Conservation (phyloP, 148 eudicot genomes). For the Chenopodium quinoa region DNA sequence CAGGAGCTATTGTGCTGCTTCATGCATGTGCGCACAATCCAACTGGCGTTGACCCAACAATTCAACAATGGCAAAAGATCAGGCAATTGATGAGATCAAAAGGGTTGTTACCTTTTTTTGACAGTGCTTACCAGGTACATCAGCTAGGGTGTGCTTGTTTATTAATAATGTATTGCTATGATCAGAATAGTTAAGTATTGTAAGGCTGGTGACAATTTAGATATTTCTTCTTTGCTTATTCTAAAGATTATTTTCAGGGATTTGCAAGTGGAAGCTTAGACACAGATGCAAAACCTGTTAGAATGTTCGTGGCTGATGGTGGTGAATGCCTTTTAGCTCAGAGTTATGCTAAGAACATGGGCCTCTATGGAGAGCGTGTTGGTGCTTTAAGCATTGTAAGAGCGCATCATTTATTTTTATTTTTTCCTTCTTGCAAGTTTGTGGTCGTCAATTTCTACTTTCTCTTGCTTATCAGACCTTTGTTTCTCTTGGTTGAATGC, state of each 20-base stretch:
- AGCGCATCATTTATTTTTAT: not conserved
- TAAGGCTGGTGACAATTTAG: not conserved
- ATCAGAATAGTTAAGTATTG: not conserved
- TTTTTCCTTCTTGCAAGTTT: not conserved
- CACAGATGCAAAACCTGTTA: constrained; percentile 78
- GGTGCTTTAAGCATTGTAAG: constrained; percentile 98
- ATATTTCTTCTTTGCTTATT: constrained; percentile 6
- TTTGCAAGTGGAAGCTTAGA: constrained; percentile 97
- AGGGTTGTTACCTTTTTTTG: constrained; percentile 83
- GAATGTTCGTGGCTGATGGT: constrained; percentile 89
- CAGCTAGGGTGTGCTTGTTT: not conserved
- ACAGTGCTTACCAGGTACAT: constrained; percentile 95
- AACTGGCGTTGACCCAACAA: constrained; percentile 96
- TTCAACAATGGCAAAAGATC: constrained; percentile 84
- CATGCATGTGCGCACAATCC: constrained; percentile 99
- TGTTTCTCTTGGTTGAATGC: not conserved
- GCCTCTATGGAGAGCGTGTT: constrained; percentile 97
- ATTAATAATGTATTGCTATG: not conserved
- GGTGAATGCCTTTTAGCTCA: constrained; percentile 95
- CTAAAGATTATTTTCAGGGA: constrained; percentile 44
- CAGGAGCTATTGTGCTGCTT: constrained; percentile 90
- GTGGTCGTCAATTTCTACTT: not conserved
- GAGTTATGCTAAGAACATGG: constrained; percentile 98
- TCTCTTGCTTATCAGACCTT: not conserved
- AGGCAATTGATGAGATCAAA: constrained; percentile 79